phyloP scores from a whole-genome alignment of 2,329 filamentous ascomycete species.

The Aaosphaeria arxii region DNA sequence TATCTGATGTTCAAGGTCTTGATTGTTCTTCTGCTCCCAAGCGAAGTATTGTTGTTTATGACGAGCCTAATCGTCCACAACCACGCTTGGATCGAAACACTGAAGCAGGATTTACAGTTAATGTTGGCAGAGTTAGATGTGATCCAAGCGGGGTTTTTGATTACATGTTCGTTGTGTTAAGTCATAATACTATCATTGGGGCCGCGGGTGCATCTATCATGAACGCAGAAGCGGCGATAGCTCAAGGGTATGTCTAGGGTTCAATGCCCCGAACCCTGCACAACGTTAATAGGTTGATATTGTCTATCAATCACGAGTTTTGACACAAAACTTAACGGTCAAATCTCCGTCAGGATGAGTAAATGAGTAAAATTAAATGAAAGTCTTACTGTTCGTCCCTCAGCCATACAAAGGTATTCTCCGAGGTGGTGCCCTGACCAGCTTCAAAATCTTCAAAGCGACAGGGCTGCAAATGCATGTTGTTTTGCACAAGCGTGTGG shows the following conservation, averaged over 20 bases:
- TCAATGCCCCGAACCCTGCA: too few species aligned
- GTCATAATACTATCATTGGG: conserved; percentile 77
- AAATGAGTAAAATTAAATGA: too few species aligned
- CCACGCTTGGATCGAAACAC: conserved; percentile 86
- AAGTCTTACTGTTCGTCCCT: too few species aligned
- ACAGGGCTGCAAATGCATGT: too few species aligned
- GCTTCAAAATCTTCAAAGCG: too few species aligned
- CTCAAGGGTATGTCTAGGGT: conserved; percentile 64
- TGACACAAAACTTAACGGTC: too few species aligned
- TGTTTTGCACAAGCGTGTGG: too few species aligned
- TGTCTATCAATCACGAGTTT: too few species aligned
- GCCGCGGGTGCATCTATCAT: conserved; percentile 94
- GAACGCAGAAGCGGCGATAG: conserved; percentile 86
- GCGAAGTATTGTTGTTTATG: conserved; percentile 81
- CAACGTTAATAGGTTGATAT: too few species aligned
- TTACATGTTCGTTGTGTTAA: conserved; percentile 89
- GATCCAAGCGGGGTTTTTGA: conserved; percentile 90
- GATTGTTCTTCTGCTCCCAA: conserved; percentile 84
- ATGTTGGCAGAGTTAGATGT: conserved; percentile 55
- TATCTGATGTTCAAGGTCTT: conserved; percentile 75
- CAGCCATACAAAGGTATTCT: too few species aligned
- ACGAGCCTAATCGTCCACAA: conserved; percentile 86
- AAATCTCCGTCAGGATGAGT: too few species aligned
- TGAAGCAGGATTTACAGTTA: conserved; percentile 20
- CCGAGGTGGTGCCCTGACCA: too few species aligned